Percentiles rank a stretch among this genome's conserved stretches.
phyloP scores from a whole-genome alignment of 805 yeast species.

The Pichia eremophila region DNA sequence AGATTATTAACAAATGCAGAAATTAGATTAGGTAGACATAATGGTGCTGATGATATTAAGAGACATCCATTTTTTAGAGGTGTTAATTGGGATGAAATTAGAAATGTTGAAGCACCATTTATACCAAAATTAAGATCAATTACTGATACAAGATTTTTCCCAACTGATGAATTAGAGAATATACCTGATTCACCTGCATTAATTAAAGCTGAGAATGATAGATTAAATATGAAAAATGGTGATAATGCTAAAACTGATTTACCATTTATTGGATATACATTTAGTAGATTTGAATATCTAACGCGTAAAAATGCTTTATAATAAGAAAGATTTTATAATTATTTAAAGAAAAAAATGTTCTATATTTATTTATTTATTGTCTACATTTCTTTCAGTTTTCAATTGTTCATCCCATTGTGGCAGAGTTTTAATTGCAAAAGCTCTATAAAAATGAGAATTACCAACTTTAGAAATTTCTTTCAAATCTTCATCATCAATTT shows the following conservation, averaged over 20 bases:
- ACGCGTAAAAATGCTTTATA: conserved; percentile 59
- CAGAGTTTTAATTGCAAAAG: conserved; percentile 14
- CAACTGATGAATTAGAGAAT: conserved; percentile 91
- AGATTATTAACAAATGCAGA: conserved; percentile 71
- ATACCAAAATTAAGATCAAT: conserved; percentile 85
- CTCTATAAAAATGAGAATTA: conserved; percentile 17
- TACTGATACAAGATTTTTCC: conserved; percentile 96
- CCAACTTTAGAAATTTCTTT: conserved; percentile 21
- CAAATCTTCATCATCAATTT: conserved; percentile 24
- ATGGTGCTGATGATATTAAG: conserved; percentile 90
- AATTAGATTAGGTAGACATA: conserved; percentile 71
- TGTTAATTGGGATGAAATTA: conserved; percentile 87
- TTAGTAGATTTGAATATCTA: conserved; percentile 85
- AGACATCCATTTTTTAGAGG: conserved; percentile 89
- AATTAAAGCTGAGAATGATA: conserved; percentile 56
- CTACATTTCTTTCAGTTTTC: conserved; percentile 11
- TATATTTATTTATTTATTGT: conserved; percentile 10
- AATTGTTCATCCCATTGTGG: conserved; percentile 14
- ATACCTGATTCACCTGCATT: conserved; percentile 84
- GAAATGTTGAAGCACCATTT: conserved; percentile 87
- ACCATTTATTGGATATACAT: conserved; percentile 96
- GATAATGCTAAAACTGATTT: conserved; percentile 67
- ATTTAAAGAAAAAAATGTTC: conserved; percentile 61
- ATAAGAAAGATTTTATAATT: too few species aligned
- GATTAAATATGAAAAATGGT: conserved; percentile 41